Base-by-base conservation (phyloP, 192 early-diverging fungal genomes). In the Chytriomyces confervae region DNA sequence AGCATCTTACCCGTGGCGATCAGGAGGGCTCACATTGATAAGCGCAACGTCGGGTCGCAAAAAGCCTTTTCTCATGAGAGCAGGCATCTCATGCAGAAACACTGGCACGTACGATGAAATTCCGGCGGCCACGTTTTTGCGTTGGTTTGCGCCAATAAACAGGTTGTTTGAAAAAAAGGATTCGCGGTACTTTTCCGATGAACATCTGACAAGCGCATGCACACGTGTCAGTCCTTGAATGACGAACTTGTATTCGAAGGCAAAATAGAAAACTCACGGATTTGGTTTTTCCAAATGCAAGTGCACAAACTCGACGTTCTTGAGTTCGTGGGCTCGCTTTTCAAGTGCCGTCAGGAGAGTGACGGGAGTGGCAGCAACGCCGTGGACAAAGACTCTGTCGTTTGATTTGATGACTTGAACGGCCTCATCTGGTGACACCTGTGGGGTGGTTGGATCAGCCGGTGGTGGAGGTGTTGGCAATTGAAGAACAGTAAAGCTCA, bases 1-100 rank as follows among this genome's bases (percentile, higher is more conserved):
- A 1, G 36, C 36, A 36, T 36, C 78, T 63, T 69, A 85, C 16
- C 87, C 87, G 76, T 88, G 87, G 23, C 72, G 60, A 66, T 88
- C 87, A 13, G 87, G 87, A 4, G 85, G 85, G 6, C 80, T 80
- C 6, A 88, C 77, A 62, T 86, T 88, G 73, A 88, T 69, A 53
- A 88, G 60, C 13, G 87, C 87, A 0, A 88, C 84, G 61, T 88
- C 85, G 5, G 87, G 85, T 20, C 29, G 51, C 16, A 84, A 8
- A 47, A 53, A 13, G 50, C 79, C 77, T 13, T 29, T 29, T 45
- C 82, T 77, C 80, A 84, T 84, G 62, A 81, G 47, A 46, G 18
- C 36, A 24, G 82, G 80, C 24, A 80, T 63, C 50, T 88, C 84
- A 10, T 50, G 51, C 61, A 88, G 75, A 66, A 88, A 88, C 11